Evolutionary conservation across 2,329 filamentous ascomycete genomes (phyloP).

Genomic region (Exophiala phaeomuriformis): DNA sequence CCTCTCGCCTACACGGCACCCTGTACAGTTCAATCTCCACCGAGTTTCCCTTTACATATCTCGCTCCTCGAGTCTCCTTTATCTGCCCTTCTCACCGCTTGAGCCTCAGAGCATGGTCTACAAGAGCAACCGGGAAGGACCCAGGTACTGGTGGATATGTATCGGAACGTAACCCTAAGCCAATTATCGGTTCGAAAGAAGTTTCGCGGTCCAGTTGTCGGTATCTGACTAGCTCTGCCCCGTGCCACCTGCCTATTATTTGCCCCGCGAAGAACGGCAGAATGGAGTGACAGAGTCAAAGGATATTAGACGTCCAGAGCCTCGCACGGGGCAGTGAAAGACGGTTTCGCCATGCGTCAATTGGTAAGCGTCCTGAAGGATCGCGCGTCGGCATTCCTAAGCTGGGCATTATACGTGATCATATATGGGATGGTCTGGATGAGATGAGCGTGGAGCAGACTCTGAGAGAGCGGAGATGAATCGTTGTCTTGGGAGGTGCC

Average conservation of each 20-base stretch:
- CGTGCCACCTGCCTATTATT: slow-evolving; percentile 28
- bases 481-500: slow-evolving; percentile 4
- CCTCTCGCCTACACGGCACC: slow-evolving; percentile 34
- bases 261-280: slow-evolving; percentile 30
- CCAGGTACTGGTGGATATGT: slow-evolving; percentile 48
- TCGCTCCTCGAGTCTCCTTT: slow-evolving; percentile 44
- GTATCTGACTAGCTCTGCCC: slow-evolving; percentile 57
- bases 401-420: slow-evolving; percentile 55
- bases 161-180: slow-evolving; percentile 98
- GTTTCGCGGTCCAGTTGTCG: slow-evolving; percentile 67
- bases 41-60: slow-evolving; percentile 71
- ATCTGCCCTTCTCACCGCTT: slow-evolving; percentile 45
- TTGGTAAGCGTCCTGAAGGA: slow-evolving; percentile 35
- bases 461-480: slow-evolving; percentile 46
- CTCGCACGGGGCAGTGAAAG: slow-evolving; percentile 34
- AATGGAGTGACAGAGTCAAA: slow-evolving; percentile 36
- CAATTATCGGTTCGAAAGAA: slow-evolving; percentile 56
- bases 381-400: slow-evolving; percentile 49
- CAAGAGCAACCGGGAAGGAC: slow-evolving; percentile 35
- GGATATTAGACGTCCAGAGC: slow-evolving; percentile 43
- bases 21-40: slow-evolving; percentile 66
- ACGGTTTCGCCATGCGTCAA: slow-evolving; percentile 41
- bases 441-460: slow-evolving; percentile 33
- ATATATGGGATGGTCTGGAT: slow-evolving; percentile 49
- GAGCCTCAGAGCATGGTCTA: slow-evolving; percentile 54